Conservation (phyloP, 495 filamentous ascomycete species). For the Hamigera avellanea region DNA sequence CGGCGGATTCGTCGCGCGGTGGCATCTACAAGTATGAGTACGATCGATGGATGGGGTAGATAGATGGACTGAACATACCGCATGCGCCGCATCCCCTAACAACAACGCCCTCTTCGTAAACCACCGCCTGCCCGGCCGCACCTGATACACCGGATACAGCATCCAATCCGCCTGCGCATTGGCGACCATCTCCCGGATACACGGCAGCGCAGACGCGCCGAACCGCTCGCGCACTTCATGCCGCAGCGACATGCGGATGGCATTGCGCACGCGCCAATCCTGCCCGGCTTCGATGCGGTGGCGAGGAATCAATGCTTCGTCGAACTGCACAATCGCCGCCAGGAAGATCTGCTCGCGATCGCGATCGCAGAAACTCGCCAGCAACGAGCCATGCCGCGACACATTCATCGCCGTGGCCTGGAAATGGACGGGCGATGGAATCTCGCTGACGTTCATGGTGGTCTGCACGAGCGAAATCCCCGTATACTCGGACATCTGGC, state of each 20-base stretch:
- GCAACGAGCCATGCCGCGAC: conserved; percentile 41
- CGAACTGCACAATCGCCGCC: conserved; percentile 42
- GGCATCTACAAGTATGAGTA: conserved; percentile 33
- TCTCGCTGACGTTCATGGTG: conserved; percentile 19
- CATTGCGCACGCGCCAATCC: conserved; percentile 34
- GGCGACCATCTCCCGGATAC: conserved; percentile 37
- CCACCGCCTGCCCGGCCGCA: conserved; percentile 40
- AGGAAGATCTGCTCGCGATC: conserved; percentile 36
- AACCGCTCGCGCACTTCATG: conserved; percentile 35
- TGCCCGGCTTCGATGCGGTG: conserved; percentile 28
- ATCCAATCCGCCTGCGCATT: conserved; percentile 39
- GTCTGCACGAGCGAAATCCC: conserved; percentile 45
- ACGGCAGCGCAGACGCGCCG: conserved; percentile 26
- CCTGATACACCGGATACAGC: conserved; percentile 49
- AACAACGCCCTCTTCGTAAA: conserved; percentile 36
- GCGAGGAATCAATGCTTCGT: conserved; percentile 21
- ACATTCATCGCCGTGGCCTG: conserved; percentile 36
- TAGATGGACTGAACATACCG: conserved; percentile 26
- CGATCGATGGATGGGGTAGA: too few relatives aligned
- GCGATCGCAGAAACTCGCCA: conserved; percentile 39
- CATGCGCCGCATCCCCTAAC: conserved; percentile 50
- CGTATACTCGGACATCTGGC: conserved; percentile 38
- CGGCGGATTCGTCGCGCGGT: conserved; percentile 48
- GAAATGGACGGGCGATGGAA: conserved; percentile 30
- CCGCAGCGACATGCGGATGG: conserved; percentile 27